These are phyloP conservation scores for Endothia cerciana DNA, from an alignment of 2,329 filamentous ascomycete species.

Conservation along the genomic window DNA sequence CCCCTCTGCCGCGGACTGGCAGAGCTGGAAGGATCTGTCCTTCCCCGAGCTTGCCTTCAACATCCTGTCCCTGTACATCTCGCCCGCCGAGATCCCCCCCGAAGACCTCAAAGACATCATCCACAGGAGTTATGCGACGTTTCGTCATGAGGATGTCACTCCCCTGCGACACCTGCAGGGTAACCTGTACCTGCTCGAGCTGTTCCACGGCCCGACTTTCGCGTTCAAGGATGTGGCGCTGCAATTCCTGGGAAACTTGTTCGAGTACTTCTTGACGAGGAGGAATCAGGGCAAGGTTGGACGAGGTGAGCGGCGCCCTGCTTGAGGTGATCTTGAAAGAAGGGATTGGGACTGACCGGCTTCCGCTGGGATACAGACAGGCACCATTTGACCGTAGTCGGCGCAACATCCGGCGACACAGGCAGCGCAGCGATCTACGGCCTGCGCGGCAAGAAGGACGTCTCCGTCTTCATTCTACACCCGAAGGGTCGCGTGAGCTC, in stretches of 20 bases:
- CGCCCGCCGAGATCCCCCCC: conserved; percentile 77
- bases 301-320: conserved; percentile 42
- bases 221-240: conserved; percentile 95
- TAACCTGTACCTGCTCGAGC: conserved; percentile 84
- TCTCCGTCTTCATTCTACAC: conserved; percentile 92
- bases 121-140: conserved; percentile 83
- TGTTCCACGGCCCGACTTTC: conserved; percentile 95
- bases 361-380: conserved; percentile 52
- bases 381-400: conserved; percentile 84
- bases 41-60: conserved; percentile 83
- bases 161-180: conserved; percentile 78
- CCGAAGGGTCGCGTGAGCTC: conserved; percentile 89
- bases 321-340: background rate
- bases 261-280: conserved; percentile 82
- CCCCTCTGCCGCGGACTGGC: conserved; percentile 53
- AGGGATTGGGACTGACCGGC: conserved; percentile 7
- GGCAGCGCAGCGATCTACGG: conserved; percentile 97
- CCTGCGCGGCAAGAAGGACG: conserved; percentile 92
- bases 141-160: conserved; percentile 77
- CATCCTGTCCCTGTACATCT: conserved; percentile 88
- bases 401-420: conserved; percentile 86
- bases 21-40: conserved; percentile 76
- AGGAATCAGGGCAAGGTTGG: conserved; percentile 72
- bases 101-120: conserved; percentile 84
- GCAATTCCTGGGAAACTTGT: conserved; percentile 95